Base-by-base conservation (phyloP, 345 rosid species). In the Boechera retrofracta region DNA sequence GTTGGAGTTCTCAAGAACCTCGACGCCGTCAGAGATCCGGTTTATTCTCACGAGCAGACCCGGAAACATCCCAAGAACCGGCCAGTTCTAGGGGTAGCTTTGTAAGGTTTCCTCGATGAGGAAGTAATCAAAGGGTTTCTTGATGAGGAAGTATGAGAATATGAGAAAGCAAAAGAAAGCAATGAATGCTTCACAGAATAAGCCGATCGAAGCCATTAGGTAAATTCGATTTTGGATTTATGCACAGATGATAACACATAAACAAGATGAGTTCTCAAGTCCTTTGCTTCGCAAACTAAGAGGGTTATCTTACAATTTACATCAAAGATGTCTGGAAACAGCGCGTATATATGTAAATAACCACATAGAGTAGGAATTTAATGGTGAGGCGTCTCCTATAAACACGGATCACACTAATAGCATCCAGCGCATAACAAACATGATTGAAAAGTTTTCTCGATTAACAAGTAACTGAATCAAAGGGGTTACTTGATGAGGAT, bases 1-100 rank as follows among this genome's bases (percentile, higher is more conserved):
- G 41, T 64, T 33, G 10, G 58, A 32, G 26, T 61, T 41, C 38
- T 63, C 64, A 7, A 77, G 69, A 45, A 75, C 9, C 57, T 76
- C 56, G 0, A 72, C 16, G 18, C 9, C 7, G 38, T 48, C 69
- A 7, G n/a, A 42, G 64, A 64, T 16, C 12, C 63, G 44, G 33
- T 52, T n/a, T 11, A 73, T 21, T 10, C 29, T 42, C 55, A 73
- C 31, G 35, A 80, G 51, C 16, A 45, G 1, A 28, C 35, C 56
- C 0, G 66, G 83, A 5, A 73, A 6, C 79, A 77, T 73, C 15
- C 77, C 83, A 32, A 64, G 70, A 64, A 41, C 78, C 71, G 54
- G 83, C 77, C 68, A 72, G 76, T 71, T 71, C 67, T 33, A 77
- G 7, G 55, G 76, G 67, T 32, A 15, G 21, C 61, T 59, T 38